Evolutionary conservation across 2,329 filamentous ascomycete genomes (phyloP), one percentile per base, ranked within the genome.

Genomic region (Aspergillus japonicus): DNA sequence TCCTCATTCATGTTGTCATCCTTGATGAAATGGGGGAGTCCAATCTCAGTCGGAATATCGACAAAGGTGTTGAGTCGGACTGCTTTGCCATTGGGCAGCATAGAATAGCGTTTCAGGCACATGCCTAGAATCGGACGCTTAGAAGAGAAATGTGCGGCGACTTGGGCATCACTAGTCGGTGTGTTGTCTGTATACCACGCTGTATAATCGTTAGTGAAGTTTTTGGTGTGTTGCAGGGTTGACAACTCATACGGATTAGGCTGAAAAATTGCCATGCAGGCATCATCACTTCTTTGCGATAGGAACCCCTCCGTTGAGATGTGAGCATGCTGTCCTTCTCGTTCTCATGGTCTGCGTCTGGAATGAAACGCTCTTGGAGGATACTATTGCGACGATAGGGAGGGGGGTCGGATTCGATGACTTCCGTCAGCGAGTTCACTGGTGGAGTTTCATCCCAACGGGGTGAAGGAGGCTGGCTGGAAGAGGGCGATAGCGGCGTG

Each of bases 251-350:
- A 92, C 90, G 93, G 68, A 97, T 92, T 26, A 98, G 80, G 69
- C 90, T 92, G 77, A 97, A 98, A 71, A 98, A 96, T 70, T 97
- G 94, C 92, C 93, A 98, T 2, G 95, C 95, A 42, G 94, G 94
- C 80, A 98, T 96, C 60, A 94, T 88, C 14, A 98, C 90, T 68
- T 96, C 93, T 71, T 94, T 96, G 64, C 83, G 75, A 53, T 83
- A 75, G 35, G 78, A 81, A 44, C 77, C 77, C 56, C 68, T 75
- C 14, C 73, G 71, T 42, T 72, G 68, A 5, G 63, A 62, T 42
- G 68, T 64, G 14, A 66, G 73, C 65, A 70, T 74, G 67, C 65
- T 64, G 52, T 49, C 60, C 50, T 68, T 72, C 55, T 70, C 61
- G 59, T 76, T 62, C 61, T 75, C 77, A 78, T 81, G 58, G 82